Evolutionary conservation across 2,329 filamentous ascomycete genomes (phyloP).

Genomic region (Coleophoma cylindrospora): DNA sequence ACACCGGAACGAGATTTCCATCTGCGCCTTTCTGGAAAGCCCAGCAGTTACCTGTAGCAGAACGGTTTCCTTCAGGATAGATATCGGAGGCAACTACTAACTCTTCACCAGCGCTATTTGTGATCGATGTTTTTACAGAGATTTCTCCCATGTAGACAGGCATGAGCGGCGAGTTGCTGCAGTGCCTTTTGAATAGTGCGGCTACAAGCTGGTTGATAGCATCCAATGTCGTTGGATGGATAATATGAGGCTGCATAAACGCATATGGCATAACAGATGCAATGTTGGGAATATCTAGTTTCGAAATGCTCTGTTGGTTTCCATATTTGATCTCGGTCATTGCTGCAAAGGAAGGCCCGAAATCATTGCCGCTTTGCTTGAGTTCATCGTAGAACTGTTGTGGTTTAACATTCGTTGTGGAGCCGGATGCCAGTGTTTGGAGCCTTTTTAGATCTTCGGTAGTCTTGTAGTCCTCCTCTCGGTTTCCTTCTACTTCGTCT

Average conservation of each 20-base stretch:
- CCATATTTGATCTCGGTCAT: conserved; percentile 4
- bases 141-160: conserved; percentile 27
- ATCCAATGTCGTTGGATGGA: conserved; percentile 55
- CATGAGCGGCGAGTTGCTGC: conserved; percentile 37
- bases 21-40: conserved; percentile 3
- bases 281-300: conserved; percentile 2
- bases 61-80: conserved; percentile 2
- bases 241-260: conserved; percentile 34
- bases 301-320: not conserved
- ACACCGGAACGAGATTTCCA: not conserved
- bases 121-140: conserved; percentile 12
- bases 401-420: not conserved
- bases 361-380: conserved; percentile 3
- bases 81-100: not conserved
- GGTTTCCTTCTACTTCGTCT: conserved; percentile 4
- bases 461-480: conserved; percentile 3
- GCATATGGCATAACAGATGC: conserved; percentile 3
- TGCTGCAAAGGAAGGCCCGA: conserved; percentile 4
- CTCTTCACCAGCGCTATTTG: conserved; percentile 4
- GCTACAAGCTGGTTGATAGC: conserved; percentile 29
- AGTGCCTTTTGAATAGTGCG: conserved; percentile 16
- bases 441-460: not conserved
- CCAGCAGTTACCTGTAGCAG: conserved; percentile 2
- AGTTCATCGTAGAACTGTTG: conserved; percentile 3
- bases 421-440: not conserved